Percentiles rank a stretch among this genome's conserved stretches.
phyloP scores from a whole-genome alignment of 2,329 filamentous ascomycete species.

The Claviceps citrina region DNA sequence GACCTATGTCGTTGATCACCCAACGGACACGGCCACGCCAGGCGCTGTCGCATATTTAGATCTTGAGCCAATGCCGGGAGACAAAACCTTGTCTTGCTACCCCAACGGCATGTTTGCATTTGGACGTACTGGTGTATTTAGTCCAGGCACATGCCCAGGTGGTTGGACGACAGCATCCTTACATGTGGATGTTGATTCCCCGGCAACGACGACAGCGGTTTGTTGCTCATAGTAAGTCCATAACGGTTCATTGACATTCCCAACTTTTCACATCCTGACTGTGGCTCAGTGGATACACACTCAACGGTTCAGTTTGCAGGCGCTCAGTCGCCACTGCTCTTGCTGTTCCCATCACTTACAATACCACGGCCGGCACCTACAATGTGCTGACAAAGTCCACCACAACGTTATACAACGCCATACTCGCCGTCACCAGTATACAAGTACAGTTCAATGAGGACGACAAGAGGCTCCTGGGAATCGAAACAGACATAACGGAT shows the following conservation, averaged over 20 bases:
- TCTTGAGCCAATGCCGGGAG: conserved; percentile 20
- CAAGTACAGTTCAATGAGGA: conserved; percentile 22
- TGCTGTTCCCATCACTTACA: conserved; percentile 22
- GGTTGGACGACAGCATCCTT: conserved; percentile 25
- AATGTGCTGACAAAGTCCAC: conserved; percentile 20
- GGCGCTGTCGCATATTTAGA: conserved; percentile 23
- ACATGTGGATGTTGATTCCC: conserved; percentile 14
- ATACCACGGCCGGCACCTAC: conserved; percentile 20
- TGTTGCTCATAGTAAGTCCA: conserved; percentile 26
- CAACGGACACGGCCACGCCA: conserved; percentile 10
- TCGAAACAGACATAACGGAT: conserved; percentile 16
- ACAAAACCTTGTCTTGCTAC: conserved; percentile 25
- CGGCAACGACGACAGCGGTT: conserved; percentile 18
- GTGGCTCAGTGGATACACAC: conserved; percentile 18
- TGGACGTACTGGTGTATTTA: conserved; percentile 23
- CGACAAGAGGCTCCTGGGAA: conserved; percentile 20
- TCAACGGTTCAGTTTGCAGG: conserved; percentile 20
- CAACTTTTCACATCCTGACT: not conserved
- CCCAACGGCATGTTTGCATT: conserved; percentile 24
- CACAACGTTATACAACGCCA: conserved; percentile 23
- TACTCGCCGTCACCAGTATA: conserved; percentile 23
- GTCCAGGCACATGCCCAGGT: conserved; percentile 24
- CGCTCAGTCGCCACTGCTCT: conserved; percentile 21
- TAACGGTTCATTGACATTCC: not conserved
- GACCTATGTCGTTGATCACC: conserved; percentile 20